Evolutionary conservation across 148 eudicot genomes (phyloP).

Genomic region (Silene uniflora): DNA sequence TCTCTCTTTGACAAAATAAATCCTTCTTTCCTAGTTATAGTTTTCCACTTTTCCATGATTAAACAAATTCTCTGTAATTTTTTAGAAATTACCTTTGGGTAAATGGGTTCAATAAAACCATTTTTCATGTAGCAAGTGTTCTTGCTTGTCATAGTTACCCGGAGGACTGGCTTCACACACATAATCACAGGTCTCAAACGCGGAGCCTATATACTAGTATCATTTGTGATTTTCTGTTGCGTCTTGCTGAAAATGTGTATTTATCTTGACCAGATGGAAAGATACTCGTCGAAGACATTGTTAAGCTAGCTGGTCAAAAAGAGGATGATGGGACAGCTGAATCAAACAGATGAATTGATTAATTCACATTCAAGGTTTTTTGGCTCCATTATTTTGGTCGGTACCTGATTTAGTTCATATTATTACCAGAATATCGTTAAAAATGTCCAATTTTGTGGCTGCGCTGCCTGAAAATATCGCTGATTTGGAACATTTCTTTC

Average conservation of each 20-base stretch:
- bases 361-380: not conserved
- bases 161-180: not conserved
- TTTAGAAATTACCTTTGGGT: not conserved
- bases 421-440: not conserved
- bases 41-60: not conserved
- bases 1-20: not conserved
- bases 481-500: not conserved
- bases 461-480: conserved; percentile 19
- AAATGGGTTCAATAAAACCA: not conserved
- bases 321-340: conserved; percentile 44
- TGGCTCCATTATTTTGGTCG: not conserved
- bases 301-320: conserved; percentile 50
- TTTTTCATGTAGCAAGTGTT: not conserved
- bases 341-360: conserved; percentile 32
- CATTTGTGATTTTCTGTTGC: not conserved
- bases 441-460: conserved; percentile 6
- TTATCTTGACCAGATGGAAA: conserved; percentile 42
- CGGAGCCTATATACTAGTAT: no score
- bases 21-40: not conserved
- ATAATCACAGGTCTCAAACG: not conserved
- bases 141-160: not conserved
- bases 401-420: not conserved
- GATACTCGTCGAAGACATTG: conserved; percentile 68
- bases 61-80: not conserved
- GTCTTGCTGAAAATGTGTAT: not conserved